Evolutionary conservation across 257 asterid species (phyloP).

Genomic region (Penstemon barbatus): DNA sequence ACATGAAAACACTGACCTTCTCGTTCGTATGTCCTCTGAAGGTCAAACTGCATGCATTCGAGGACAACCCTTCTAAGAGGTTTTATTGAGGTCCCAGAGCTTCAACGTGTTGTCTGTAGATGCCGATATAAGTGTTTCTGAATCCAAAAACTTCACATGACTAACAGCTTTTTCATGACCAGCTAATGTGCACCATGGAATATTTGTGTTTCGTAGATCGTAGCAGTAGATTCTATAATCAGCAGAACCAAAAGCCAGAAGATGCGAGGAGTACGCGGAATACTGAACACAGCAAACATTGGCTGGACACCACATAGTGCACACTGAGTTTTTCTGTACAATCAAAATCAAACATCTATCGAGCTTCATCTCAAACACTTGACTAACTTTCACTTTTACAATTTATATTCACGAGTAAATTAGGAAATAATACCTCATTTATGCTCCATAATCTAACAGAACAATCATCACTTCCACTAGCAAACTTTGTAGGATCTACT

Average conservation of each 20-base stretch:
- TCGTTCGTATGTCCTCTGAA: constrained; percentile 91
- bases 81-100: constrained; percentile 89
- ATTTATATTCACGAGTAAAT: not conserved
- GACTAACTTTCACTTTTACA: too few relatives aligned
- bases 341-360: too few relatives aligned
- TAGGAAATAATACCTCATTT: constrained; percentile 58
- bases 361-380: too few relatives aligned
- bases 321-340: constrained; percentile 78
- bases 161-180: constrained; percentile 94
- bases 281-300: constrained; percentile 93
- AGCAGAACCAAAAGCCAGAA: constrained; percentile 82
- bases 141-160: constrained; percentile 78
- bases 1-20: constrained; percentile 56
- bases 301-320: constrained; percentile 85
- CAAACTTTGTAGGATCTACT: constrained; percentile 73
- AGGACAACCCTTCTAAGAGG: constrained; percentile 61
- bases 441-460: constrained; percentile 89
- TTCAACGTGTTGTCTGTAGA: constrained; percentile 93
- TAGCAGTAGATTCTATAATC: constrained; percentile 89
- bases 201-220: constrained; percentile 76
- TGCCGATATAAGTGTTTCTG: constrained; percentile 77
- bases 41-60: constrained; percentile 74
- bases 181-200: constrained; percentile 83
- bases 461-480: constrained; percentile 94
- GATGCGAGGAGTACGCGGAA: constrained; percentile 65